Conservation (phyloP, 2,329 filamentous ascomycete genomes). For the Helicocarpus griseus region DNA sequence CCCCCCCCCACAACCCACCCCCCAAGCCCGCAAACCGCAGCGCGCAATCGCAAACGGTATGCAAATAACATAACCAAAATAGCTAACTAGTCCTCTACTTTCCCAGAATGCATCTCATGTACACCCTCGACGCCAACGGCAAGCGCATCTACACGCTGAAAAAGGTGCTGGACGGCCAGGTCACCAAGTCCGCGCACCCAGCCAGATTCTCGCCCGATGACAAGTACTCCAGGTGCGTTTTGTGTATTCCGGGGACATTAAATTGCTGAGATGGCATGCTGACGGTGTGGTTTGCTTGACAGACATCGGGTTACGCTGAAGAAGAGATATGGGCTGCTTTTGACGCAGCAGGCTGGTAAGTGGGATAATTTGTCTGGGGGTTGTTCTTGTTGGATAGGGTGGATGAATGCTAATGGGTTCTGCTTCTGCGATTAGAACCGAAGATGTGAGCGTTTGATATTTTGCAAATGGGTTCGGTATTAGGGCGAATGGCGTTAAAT, state of each 20-base stretch:
- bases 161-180: conserved; percentile 70
- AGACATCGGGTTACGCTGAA: conserved; percentile 91
- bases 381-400: background rate
- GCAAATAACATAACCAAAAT: no score
- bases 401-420: conserved; percentile 6
- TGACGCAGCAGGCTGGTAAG: conserved; percentile 63
- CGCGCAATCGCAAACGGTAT: background rate
- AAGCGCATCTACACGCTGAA: conserved; percentile 93
- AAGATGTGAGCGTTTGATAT: conserved; percentile 17
- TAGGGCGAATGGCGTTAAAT: conserved; percentile 12
- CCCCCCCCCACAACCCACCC: no score
- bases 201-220: conserved; percentile 96
- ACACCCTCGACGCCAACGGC: conserved; percentile 71
- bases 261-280: background rate
- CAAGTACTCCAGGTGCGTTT: conserved; percentile 71
- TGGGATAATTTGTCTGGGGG: conserved; percentile 5
- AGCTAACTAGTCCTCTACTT: no score
- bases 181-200: conserved; percentile 93
- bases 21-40: no score
- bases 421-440: conserved; percentile 21
- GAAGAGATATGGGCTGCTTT: conserved; percentile 79
- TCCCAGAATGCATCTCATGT: conserved; percentile 63
- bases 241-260: background rate
- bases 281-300: background rate
- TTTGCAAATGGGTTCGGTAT: conserved; percentile 10